Percentiles rank a stretch among this genome's conserved stretches.
These are phyloP conservation scores for Sporisorium scitamineum DNA, from an alignment of 1,284 basidiomycete genomes.

Conservation along the genomic window DNA sequence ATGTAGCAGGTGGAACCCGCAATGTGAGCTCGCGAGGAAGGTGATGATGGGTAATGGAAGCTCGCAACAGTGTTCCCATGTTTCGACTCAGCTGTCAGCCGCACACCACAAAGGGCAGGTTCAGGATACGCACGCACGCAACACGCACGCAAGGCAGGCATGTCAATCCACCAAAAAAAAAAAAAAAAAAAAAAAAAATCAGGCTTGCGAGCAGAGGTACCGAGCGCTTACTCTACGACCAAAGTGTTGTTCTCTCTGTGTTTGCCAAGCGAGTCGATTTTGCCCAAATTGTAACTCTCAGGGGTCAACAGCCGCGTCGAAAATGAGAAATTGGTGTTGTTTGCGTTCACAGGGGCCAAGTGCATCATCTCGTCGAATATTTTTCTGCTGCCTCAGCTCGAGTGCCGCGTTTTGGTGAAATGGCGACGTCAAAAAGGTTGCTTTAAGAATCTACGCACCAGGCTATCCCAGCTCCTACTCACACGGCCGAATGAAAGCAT, in stretches of 20 bases:
- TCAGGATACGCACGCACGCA: background rate
- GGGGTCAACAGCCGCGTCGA: slow-evolving; percentile 3
- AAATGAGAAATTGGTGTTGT: slow-evolving; percentile 4
- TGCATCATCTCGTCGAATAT: background rate
- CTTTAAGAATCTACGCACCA: slow-evolving; percentile 1
- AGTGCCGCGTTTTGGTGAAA: background rate
- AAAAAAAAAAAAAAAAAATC: no score
- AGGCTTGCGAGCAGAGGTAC: background rate
- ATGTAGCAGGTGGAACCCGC: background rate
- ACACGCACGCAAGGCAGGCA: slow-evolving; percentile 5
- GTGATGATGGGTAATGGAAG: background rate
- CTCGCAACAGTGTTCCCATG: background rate
- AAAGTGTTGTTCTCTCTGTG: slow-evolving; percentile 10
- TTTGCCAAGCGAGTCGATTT: background rate
- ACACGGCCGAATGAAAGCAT: no score
- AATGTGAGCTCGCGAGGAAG: background rate
- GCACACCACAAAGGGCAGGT: background rate
- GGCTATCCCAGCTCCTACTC: no score
- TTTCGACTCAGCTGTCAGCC: background rate
- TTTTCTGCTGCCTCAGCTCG: slow-evolving; percentile 8
- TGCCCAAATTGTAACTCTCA: background rate
- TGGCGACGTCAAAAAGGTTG: slow-evolving; percentile 1
- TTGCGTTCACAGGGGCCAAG: background rate
- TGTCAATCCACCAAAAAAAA: no score
- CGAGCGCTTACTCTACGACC: background rate